These are phyloP conservation scores for Leccinum fallax DNA, from an alignment of 1,284 basidiomycete species.

Conservation along the genomic window DNA sequence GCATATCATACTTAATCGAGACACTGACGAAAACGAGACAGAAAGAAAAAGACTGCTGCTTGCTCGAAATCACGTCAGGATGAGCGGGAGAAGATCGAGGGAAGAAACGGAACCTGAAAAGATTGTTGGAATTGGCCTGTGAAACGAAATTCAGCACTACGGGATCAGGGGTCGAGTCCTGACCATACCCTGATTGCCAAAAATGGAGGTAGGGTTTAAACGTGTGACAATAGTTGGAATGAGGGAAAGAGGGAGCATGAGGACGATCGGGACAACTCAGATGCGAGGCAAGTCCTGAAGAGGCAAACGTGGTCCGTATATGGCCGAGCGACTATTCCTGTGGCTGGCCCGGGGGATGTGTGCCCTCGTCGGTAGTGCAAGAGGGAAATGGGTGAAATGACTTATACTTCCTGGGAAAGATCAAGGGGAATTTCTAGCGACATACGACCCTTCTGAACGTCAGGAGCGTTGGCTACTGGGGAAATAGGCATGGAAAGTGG, in stretches of 20 bases:
- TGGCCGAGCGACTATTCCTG: neutral
- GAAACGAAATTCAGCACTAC: neutral
- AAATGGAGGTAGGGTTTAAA: constrained; percentile 1
- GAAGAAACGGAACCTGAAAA: neutral
- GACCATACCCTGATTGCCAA: constrained; percentile 8
- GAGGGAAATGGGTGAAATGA: neutral
- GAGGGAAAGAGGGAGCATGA: neutral
- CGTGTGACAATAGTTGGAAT: constrained; percentile 24
- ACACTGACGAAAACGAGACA: neutral
- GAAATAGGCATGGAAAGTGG: constrained; percentile 4
- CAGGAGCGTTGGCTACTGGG: neutral
- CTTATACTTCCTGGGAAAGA: neutral
- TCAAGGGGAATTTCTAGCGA: neutral
- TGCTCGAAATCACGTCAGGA: neutral
- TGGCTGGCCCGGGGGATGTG: neutral
- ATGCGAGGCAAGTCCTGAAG: constrained; percentile 10
- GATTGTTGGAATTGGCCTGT: constrained; percentile 18
- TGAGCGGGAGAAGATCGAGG: neutral
- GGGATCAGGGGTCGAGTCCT: neutral
- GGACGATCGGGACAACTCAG: constrained; percentile 4
- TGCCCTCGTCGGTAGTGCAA: constrained; percentile 3
- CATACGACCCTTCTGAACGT: neutral
- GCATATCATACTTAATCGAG: neutral
- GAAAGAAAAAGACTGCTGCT: neutral
- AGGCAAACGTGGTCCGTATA: constrained; percentile 4